A percentile compares a stretch with the other conserved stretches of the same genome.
Evolutionary conservation across 345 rosid genomes (phyloP).

Genomic region (Citrus inodora): DNA sequence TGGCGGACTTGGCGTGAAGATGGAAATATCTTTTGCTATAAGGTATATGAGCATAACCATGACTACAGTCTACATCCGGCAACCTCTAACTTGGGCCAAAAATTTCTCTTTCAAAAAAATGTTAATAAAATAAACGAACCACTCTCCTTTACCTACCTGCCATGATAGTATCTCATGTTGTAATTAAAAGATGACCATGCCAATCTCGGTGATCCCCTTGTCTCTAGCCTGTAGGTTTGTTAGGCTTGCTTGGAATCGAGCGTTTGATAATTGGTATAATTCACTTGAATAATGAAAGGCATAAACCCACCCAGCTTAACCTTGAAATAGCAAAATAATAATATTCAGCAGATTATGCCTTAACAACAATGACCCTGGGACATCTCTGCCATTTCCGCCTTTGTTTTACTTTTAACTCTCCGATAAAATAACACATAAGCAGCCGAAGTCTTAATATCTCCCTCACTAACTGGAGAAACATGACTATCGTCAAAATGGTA

Average conservation of each 20-base stretch:
- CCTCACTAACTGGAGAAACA: slow-evolving; percentile 59
- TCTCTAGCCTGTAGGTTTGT: neutral
- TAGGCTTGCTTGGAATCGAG: neutral
- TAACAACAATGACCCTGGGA: slow-evolving; percentile 25
- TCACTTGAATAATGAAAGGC: neutral
- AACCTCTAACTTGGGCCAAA: neutral
- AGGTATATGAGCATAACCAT: too few relatives aligned
- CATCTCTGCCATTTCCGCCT: slow-evolving; percentile 29
- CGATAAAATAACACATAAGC: slow-evolving; percentile 84
- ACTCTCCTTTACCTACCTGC: neutral
- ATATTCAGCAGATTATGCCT: neutral
- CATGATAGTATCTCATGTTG: neutral
- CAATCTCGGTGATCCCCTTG: neutral
- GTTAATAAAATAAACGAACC: neutral
- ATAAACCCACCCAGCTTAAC: neutral
- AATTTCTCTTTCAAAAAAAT: slow-evolving; percentile 7
- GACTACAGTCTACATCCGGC: too few relatives aligned
- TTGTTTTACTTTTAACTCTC: slow-evolving; percentile 46
- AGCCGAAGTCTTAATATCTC: slow-evolving; percentile 75
- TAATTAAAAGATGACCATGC: neutral
- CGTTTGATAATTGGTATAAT: neutral
- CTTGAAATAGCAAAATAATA: neutral
- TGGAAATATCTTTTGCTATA: neutral
- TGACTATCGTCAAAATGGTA: slow-evolving; percentile 81
- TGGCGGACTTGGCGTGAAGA: neutral